Evolutionary conservation across 768 basidiomycete genomes (phyloP), one percentile per base, ranked within the genome.

Genomic region (Amanita pallidorosea): DNA sequence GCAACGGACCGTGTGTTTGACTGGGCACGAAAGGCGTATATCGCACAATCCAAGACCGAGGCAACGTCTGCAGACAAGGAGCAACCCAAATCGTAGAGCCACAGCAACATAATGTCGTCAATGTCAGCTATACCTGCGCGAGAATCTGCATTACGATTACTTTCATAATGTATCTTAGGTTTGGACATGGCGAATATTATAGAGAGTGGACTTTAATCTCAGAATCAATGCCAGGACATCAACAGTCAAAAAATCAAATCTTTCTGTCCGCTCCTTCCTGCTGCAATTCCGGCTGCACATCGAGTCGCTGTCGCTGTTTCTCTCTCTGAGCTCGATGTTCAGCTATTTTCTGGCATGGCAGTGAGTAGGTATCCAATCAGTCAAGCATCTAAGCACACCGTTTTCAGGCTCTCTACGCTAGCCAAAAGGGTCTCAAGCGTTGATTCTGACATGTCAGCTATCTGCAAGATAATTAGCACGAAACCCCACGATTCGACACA

Each of bases 1-100:
- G 80, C 66, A 34, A 83, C 84, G 0, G 85, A 89, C 41, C 63
- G 61, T 23, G 77, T 72, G 8, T 89, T 88, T 57, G 79, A 83
- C 53, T 85, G 83, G 81, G 74, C 86, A 31, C 76, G 78, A 61
- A 66, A 75, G 55, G 74, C 74, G 56, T 57, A 81, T 15, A 70
- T 77, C 27, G 72, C 75, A 45, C 62, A 65, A 18, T 62, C 50
- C 53, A 56, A 36, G 22, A 17, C 17, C 11, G 31, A 40, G n/a
- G 13, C 40, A 13, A 22, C 46, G 17, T 11, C 47, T 29, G 12
- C 17, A 34, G 31, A 42, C 13, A 42, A 41, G 41, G 41, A 50
- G 40, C 29, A 13, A 5, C 4, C 25, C 29, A 18, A 50, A 40
- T 22, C 31, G 7, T 50, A 41, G 18, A 50, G 11, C 31, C 17